Percentiles rank a stretch among this genome's conserved stretches.
Conservation (phyloP, 805 yeast genomes). For the Spencermartinsiella europaea region DNA sequence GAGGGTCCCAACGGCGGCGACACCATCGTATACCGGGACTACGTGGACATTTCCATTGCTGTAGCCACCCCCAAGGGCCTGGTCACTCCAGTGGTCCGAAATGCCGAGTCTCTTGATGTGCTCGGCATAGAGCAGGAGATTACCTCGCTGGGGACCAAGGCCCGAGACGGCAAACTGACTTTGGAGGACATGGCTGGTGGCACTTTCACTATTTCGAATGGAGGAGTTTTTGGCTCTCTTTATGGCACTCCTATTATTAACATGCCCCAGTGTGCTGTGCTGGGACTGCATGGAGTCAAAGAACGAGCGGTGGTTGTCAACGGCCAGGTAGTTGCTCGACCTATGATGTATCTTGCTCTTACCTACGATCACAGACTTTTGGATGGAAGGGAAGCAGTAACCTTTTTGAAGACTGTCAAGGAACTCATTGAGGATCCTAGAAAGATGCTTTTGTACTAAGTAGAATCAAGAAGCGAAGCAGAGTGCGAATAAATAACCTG, state of each 20-base stretch:
- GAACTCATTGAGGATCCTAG: conserved; percentile 98
- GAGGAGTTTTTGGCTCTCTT: conserved; percentile 97
- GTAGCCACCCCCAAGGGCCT: conserved; percentile 99
- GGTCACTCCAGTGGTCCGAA: conserved; percentile 96
- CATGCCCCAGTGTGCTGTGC: conserved; percentile 96
- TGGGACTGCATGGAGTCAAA: conserved; percentile 96
- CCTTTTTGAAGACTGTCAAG: conserved; percentile 91
- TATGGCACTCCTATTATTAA: conserved; percentile 98
- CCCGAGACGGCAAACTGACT: conserved; percentile 94
- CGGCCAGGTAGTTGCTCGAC: conserved; percentile 94
- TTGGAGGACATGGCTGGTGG: conserved; percentile 99
- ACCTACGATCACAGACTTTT: conserved; percentile 97
- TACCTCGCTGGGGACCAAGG: conserved; percentile 74
- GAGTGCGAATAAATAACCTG: too few species aligned
- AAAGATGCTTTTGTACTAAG: conserved; percentile 70
- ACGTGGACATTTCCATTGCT: conserved; percentile 91
- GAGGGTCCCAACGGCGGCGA: conserved; percentile 66
- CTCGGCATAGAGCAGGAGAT: conserved; percentile 89
- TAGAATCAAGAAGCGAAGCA: not conserved
- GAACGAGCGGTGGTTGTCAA: conserved; percentile 95
- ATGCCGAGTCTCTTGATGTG: conserved; percentile 85
- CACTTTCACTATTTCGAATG: conserved; percentile 97
- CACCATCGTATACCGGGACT: conserved; percentile 93
- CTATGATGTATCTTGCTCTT: conserved; percentile 99
- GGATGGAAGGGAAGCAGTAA: conserved; percentile 98